Percentiles rank a stretch among this genome's conserved stretches.
phyloP scores from a whole-genome alignment of 768 basidiomycete species.

The Russula brevipes region DNA sequence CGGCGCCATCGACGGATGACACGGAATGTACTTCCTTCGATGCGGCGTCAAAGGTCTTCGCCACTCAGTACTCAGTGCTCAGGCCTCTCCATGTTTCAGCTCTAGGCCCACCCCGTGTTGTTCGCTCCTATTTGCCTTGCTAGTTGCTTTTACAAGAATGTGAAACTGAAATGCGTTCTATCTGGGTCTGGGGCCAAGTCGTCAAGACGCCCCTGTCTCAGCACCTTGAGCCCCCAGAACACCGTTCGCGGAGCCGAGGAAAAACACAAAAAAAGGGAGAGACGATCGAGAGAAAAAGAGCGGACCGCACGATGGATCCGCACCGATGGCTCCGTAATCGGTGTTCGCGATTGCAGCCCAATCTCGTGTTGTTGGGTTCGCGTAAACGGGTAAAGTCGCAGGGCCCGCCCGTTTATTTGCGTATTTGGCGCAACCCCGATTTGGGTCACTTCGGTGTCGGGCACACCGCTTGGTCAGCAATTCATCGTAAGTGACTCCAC shows the following conservation, averaged over 20 bases:
- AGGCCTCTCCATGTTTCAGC: too few species aligned
- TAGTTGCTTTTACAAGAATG: too few species aligned
- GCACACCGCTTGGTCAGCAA: slow-evolving; percentile 4
- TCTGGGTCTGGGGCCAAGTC: too few species aligned
- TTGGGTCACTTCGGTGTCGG: slow-evolving; percentile 2
- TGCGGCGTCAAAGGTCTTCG: not conserved
- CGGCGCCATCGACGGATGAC: slow-evolving; percentile 11
- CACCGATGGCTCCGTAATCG: slow-evolving; percentile 1
- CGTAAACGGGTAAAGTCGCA: too few species aligned
- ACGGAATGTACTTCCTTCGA: slow-evolving; percentile 10
- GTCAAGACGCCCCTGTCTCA: too few species aligned
- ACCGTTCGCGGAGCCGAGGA: not conserved
- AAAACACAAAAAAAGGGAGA: not conserved
- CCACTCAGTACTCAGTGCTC: not conserved
- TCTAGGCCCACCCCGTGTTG: not conserved
- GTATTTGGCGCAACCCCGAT: not conserved
- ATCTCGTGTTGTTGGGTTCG: slow-evolving; percentile 8
- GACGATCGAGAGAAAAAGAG: slow-evolving; percentile 3
- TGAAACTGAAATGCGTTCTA: not conserved
- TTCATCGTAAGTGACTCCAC: too few species aligned
- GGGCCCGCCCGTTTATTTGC: too few species aligned
- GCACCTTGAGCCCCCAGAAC: too few species aligned
- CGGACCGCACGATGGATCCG: slow-evolving; percentile 8
- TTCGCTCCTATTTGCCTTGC: not conserved
- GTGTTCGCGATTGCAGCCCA: not conserved